phyloP scores from a whole-genome alignment of 2,329 filamentous ascomycete species.

The Botryosphaeria dothidea region DNA sequence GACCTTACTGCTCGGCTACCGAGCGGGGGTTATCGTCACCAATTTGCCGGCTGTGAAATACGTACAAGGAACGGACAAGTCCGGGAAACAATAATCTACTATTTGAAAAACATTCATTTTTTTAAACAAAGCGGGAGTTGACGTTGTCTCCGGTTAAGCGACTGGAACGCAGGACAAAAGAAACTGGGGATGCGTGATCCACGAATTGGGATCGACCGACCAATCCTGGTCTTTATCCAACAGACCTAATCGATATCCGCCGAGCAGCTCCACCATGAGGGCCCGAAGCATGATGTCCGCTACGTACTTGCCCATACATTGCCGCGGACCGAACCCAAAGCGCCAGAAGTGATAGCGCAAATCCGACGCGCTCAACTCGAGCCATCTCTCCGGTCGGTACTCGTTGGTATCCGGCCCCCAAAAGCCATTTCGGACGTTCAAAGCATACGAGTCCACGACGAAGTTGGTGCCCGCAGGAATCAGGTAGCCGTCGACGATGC shows the following conservation, averaged over 20 bases:
- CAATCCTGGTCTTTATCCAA: background rate
- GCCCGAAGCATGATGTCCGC: slow-evolving; percentile 39
- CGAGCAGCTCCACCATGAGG: background rate
- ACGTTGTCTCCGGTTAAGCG: background rate
- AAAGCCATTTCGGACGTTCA: slow-evolving; percentile 43
- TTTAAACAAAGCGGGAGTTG: too few relatives aligned
- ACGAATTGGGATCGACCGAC: background rate
- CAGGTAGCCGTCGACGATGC: slow-evolving; percentile 21
- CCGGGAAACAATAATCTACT: too few relatives aligned
- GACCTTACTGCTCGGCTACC: too few relatives aligned
- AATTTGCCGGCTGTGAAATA: too few relatives aligned
- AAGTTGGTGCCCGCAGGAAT: slow-evolving; percentile 43
- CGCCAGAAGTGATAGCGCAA: slow-evolving; percentile 45
- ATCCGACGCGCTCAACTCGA: slow-evolving; percentile 20
- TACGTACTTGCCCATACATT: slow-evolving; percentile 46
- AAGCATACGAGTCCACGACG: slow-evolving; percentile 45
- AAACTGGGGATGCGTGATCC: background rate
- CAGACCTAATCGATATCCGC: background rate
- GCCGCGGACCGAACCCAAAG: slow-evolving; percentile 48
- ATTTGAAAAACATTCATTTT: too few relatives aligned
- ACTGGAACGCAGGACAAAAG: background rate
- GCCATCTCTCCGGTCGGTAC: slow-evolving; percentile 35
- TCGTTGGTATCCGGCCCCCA: slow-evolving; percentile 40
- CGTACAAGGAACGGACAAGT: too few relatives aligned
- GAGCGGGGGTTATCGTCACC: too few relatives aligned